Evolutionary conservation across 1,284 basidiomycete genomes (phyloP).

Genomic region (Bjerkandera adusta): DNA sequence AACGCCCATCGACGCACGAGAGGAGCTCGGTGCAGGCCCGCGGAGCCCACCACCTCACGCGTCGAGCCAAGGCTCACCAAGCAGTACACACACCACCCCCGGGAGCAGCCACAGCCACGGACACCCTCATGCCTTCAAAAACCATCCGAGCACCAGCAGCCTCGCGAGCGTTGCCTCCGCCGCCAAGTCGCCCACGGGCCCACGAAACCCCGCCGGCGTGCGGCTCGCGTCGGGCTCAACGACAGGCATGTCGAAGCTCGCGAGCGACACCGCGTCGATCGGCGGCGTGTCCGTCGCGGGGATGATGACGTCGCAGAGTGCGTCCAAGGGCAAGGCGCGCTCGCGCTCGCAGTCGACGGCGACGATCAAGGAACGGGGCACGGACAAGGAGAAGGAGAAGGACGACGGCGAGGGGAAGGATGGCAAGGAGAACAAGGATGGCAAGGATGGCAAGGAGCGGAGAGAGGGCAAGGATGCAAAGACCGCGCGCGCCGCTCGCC

Average conservation of each 20-base stretch:
- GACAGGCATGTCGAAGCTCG: too few relatives aligned
- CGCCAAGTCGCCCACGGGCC: conserved; percentile 16
- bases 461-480: conserved; percentile 9
- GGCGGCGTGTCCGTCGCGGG: conserved; percentile 7
- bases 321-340: conserved; percentile 4
- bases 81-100: not conserved
- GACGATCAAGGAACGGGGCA: conserved; percentile 16
- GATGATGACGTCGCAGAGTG: conserved; percentile 6
- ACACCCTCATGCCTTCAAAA: conserved; percentile 1
- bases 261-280: conserved; percentile 5
- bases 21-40: too few relatives aligned
- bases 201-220: conserved; percentile 19
- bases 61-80: not conserved
- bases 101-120: too few relatives aligned
- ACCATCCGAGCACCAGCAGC: conserved; percentile 28
- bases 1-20: too few relatives aligned
- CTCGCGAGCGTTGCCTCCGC: conserved; percentile 21
- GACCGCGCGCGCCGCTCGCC: not conserved
- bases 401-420: conserved; percentile 14
- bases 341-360: conserved; percentile 13
- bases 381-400: conserved; percentile 16
- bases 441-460: conserved; percentile 15
- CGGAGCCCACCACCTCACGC: too few relatives aligned
- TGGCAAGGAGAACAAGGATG: conserved; percentile 15
- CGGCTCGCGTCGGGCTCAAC: conserved; percentile 15